phyloP scores from a whole-genome alignment of 441 rosid genomes.

The Adansonia rubrostipa region DNA sequence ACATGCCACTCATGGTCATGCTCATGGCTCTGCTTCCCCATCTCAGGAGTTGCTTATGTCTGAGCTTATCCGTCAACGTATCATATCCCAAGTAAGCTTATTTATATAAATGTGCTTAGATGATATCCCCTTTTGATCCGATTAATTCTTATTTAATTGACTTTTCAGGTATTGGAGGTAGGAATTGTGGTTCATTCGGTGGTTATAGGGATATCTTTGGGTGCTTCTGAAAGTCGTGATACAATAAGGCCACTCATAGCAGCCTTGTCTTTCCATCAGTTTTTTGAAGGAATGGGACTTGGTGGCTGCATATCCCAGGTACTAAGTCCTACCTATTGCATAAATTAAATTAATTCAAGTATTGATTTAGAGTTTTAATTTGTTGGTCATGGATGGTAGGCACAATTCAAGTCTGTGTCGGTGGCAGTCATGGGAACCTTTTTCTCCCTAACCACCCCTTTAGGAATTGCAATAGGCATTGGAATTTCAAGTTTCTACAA shows the following conservation, averaged over 20 bases:
- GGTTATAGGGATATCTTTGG: constrained; percentile 54
- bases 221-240: constrained; percentile 43
- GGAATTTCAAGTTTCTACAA: constrained; percentile 45
- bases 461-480: constrained; percentile 56
- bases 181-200: constrained; percentile 62
- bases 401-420: constrained; percentile 43
- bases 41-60: constrained; percentile 12
- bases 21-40: constrained; percentile 42
- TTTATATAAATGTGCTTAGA: not conserved
- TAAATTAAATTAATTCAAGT: too few relatives aligned
- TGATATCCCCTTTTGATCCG: not conserved
- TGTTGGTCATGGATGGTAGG: constrained; percentile 32
- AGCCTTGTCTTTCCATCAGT: constrained; percentile 62
- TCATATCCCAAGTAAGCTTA: constrained; percentile 41
- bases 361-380: not conserved
- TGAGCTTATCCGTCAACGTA: constrained; percentile 43
- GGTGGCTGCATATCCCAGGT: constrained; percentile 64
- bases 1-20: constrained; percentile 57
- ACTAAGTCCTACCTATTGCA: not conserved
- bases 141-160: not conserved
- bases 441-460: constrained; percentile 53
- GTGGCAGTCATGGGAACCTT: constrained; percentile 54
- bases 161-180: constrained; percentile 50
- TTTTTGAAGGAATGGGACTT: constrained; percentile 64
- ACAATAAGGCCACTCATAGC: constrained; percentile 54